Evolutionary conservation across 2,329 filamentous ascomycete species (phyloP).

Genomic region (Grosmannia huntii): DNA sequence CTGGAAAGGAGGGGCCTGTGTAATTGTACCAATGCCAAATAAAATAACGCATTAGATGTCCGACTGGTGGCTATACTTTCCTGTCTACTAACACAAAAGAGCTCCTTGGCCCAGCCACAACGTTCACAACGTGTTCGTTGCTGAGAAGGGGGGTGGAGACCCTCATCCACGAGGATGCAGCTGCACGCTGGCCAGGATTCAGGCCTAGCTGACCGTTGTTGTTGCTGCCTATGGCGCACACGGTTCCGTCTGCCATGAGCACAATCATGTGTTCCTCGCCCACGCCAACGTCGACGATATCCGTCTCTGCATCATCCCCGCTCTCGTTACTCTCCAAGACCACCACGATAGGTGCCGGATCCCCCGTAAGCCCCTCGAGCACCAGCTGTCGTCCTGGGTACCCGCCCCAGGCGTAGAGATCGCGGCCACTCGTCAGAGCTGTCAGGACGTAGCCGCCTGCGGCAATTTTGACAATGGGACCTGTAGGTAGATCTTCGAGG

Average conservation of each 20-base stretch:
- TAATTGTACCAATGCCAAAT: conserved; percentile 11
- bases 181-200: conserved; percentile 8
- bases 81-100: conserved; percentile 31
- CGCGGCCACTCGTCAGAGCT: conserved; percentile 42
- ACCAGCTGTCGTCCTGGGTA: conserved; percentile 17
- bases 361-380: conserved; percentile 14
- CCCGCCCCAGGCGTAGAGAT: conserved; percentile 51
- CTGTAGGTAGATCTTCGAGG: conserved; percentile 37
- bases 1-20: conserved; percentile 5
- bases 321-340: conserved; percentile 28
- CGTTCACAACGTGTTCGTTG: conserved; percentile 22
- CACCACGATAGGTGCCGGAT: conserved; percentile 32
- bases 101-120: conserved; percentile 34
- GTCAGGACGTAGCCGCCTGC: conserved; percentile 44
- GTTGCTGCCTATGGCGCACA: conserved; percentile 46
- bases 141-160: conserved; percentile 17
- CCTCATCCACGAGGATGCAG: conserved; percentile 19
- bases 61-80: background rate
- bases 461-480: conserved; percentile 37
- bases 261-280: conserved; percentile 47
- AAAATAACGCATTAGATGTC: conserved; percentile 9
- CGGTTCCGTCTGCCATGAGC: conserved; percentile 31
- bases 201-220: conserved; percentile 47
- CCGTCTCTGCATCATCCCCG: conserved; percentile 31
- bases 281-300: conserved; percentile 38